Percentiles rank a stretch among this genome's conserved stretches.
phyloP scores from a whole-genome alignment of 345 rosid species.

The Lumnitzera littorea region DNA sequence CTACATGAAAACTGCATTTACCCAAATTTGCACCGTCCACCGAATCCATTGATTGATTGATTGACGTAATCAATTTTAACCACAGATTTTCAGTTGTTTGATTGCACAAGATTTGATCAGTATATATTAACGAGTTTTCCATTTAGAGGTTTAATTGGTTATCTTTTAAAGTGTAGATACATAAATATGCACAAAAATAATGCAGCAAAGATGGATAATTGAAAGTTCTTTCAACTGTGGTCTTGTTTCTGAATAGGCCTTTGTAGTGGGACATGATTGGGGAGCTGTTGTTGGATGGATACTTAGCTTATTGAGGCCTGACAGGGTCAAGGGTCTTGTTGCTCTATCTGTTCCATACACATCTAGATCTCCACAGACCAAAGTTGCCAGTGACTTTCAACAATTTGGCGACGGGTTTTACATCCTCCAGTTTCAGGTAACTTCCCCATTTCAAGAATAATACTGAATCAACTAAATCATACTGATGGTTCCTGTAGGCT shows the following conservation, averaged over 20 bases:
- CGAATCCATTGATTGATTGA: too few relatives aligned
- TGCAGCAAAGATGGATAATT: too few relatives aligned
- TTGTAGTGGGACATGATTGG: slow-evolving; percentile 70
- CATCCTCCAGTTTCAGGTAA: slow-evolving; percentile 61
- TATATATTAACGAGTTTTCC: too few relatives aligned
- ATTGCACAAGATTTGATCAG: too few relatives aligned
- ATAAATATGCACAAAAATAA: not conserved
- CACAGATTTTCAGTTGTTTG: too few relatives aligned
- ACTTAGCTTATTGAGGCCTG: slow-evolving; percentile 48
- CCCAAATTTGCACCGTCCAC: too few relatives aligned
- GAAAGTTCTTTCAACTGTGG: not conserved
- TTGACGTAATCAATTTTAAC: too few relatives aligned
- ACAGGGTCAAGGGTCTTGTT: slow-evolving; percentile 41
- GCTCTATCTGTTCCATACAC: slow-evolving; percentile 36
- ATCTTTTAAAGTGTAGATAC: not conserved
- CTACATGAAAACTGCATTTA: too few relatives aligned
- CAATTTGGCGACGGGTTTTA: slow-evolving; percentile 46
- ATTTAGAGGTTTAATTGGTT: not conserved
- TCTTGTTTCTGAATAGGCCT: slow-evolving; percentile 30
- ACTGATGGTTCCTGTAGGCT: not conserved
- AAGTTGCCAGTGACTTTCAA: slow-evolving; percentile 17
- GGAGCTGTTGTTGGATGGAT: slow-evolving; percentile 52
- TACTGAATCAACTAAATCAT: not conserved
- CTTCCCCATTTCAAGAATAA: not conserved
- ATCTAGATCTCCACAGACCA: slow-evolving; percentile 34